Evolutionary conservation across 2,329 filamentous ascomycete species (phyloP).

Genomic region (Paecilomyces niveus): DNA sequence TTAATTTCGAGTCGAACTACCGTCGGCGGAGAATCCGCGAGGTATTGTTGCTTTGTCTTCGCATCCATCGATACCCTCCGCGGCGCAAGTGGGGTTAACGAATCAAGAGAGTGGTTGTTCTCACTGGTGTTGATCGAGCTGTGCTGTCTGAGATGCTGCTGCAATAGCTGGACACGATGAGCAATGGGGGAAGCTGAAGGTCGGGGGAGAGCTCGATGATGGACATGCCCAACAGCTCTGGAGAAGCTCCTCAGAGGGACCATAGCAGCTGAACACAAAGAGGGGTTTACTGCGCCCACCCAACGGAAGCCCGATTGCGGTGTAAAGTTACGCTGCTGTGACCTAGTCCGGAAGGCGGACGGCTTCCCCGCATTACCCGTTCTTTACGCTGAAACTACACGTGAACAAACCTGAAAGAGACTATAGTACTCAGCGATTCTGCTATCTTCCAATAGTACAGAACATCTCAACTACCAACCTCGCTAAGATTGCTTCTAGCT

Average conservation of each 20-base stretch:
- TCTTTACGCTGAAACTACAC: too few species aligned
- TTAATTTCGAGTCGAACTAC: conserved; percentile 85
- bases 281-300: neutral
- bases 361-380: too few species aligned
- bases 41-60: conserved; percentile 56
- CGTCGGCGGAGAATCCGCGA: conserved; percentile 83
- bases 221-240: neutral
- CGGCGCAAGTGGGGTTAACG: conserved; percentile 6
- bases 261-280: neutral
- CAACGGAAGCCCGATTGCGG: neutral
- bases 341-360: neutral
- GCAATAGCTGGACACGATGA: conserved; percentile 7
- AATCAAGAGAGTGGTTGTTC: neutral
- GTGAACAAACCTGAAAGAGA: neutral
- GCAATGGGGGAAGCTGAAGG: conserved; percentile 5
- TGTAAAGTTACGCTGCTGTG: neutral
- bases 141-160: conserved; percentile 6
- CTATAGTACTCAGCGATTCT: too few species aligned
- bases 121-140: conserved; percentile 4
- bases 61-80: conserved; percentile 28
- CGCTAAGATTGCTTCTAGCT: neutral
- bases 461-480: neutral
- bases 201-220: neutral
- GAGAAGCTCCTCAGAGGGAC: neutral
- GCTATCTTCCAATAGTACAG: neutral